Evolutionary conservation across 2,329 filamentous ascomycete genomes (phyloP), one percentile per base, ranked within the genome.

Genomic region (Fusarium guadeloupense): DNA sequence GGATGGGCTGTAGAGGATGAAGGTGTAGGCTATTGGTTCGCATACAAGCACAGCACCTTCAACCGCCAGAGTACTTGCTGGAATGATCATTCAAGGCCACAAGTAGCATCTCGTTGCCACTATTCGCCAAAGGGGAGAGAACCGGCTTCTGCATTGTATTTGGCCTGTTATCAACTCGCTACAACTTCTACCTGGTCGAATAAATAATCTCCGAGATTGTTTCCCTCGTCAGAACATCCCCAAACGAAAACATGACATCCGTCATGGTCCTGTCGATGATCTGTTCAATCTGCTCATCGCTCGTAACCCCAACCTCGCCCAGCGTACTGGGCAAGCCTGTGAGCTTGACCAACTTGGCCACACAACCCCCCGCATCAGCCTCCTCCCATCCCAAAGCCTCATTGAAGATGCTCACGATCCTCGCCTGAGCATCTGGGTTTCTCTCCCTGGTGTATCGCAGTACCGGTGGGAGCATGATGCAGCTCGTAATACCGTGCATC

Each of bases 181-280:
- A 13, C 2, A 20, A 35, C 9, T 4, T 35, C 33, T 59, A 59
- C n/a, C 12, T 59, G 3, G 46, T n/a, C 1, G 55, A 59, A 8
- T 59, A 54, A 0, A 59, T 40, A 23, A 59, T 54, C 25, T 45
- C 30, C 2, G 54, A 59, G 4, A 59, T 25, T 5, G 59, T 30
- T 5, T 59, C 30, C 3, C 46, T 59, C 0, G 46, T 42, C 5
- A 59, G 4, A 0, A 54, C 17, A 9, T 46, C 31, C 1, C 54
- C 46, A n/a, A 45, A 59, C 7, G 55, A 59, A 20, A 59, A 59
- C 54, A 59, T 59, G 1, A 46, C 46, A 12, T 59, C 54, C 8
- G 55, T 59, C 55, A 59, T 59, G 5, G 55, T 59, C 40, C 54
- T 59, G 16, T 38, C 46, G 5, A 59, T 37, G 8, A 59, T 46